phyloP scores from a whole-genome alignment of 2,329 filamentous ascomycete genomes.

The Zymoseptoria crescenta region DNA sequence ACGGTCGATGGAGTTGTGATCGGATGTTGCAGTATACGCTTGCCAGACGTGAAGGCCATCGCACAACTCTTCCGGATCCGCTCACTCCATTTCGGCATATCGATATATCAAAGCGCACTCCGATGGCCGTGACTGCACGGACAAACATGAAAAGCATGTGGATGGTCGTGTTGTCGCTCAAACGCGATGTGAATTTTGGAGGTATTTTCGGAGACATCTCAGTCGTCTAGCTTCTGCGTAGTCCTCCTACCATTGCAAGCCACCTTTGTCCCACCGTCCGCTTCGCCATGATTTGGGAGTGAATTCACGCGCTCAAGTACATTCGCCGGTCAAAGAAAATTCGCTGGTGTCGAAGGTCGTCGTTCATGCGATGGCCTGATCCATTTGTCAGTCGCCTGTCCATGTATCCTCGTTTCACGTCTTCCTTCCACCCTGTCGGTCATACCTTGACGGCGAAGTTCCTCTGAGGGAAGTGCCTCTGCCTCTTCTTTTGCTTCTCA shows the following conservation, averaged over 20 bases:
- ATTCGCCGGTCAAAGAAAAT: conserved; percentile 14
- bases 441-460: conserved; percentile 97
- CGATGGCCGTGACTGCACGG: neutral
- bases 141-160: neutral
- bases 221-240: conserved; percentile 4
- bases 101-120: neutral
- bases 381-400: conserved; percentile 4
- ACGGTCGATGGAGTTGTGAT: neutral
- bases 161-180: neutral
- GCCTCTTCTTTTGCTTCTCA: conserved; percentile 95
- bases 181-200: neutral
- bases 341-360: conserved; percentile 7
- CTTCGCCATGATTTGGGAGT: conserved; percentile 13
- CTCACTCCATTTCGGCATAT: neutral
- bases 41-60: neutral
- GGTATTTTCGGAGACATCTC: neutral
- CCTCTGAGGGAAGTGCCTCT: conserved; percentile 93
- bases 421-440: neutral
- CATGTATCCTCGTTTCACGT: neutral
- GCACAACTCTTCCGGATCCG: neutral
- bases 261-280: conserved; percentile 14
- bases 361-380: conserved; percentile 11
- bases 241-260: conserved; percentile 10
- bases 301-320: conserved; percentile 14
- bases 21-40: neutral